Conservation (phyloP, 108 stramenopile species). For the Cyclotella atomus region DNA sequence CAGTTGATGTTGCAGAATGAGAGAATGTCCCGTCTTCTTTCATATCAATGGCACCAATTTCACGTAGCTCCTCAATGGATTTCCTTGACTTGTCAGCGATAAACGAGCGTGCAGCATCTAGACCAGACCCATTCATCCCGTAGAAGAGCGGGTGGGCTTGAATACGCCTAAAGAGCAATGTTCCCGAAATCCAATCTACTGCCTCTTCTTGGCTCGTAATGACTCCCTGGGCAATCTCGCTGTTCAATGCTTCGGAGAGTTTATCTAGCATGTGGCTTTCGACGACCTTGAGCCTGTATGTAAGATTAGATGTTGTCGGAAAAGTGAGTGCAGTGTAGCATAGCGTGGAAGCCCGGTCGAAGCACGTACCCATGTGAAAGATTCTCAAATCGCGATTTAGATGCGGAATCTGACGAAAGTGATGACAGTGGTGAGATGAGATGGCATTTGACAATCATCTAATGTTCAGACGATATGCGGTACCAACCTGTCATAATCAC, state of each 20-base stretch:
- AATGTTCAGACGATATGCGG: not conserved
- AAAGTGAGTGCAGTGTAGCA: not conserved
- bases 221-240: conserved; percentile 84
- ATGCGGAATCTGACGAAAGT: conserved; percentile 29
- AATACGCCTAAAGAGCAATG: conserved; percentile 67
- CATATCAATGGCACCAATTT: conserved; percentile 31
- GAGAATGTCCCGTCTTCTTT: conserved; percentile 42
- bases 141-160: conserved; percentile 53
- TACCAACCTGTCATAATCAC: conserved; percentile 75
- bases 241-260: conserved; percentile 79
- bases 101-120: conserved; percentile 28
- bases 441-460: not conserved
- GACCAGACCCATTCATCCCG: conserved; percentile 34
- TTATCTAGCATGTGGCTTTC: conserved; percentile 67
- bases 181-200: conserved; percentile 66
- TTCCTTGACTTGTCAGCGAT: conserved; percentile 43
- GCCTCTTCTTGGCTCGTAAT: conserved; percentile 59
- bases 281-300: conserved; percentile 65
- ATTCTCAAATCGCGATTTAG: conserved; percentile 44
- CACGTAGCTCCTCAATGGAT: conserved; percentile 42
- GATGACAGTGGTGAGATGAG: not conserved
- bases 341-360: not conserved
- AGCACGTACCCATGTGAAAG: conserved; percentile 47
- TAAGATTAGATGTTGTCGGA: not conserved
- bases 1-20: conserved; percentile 47